Percentiles rank a stretch among this genome's conserved stretches.
Evolutionary conservation across 2,329 filamentous ascomycete genomes (phyloP).

Genomic region (Aspergillus flavus): DNA sequence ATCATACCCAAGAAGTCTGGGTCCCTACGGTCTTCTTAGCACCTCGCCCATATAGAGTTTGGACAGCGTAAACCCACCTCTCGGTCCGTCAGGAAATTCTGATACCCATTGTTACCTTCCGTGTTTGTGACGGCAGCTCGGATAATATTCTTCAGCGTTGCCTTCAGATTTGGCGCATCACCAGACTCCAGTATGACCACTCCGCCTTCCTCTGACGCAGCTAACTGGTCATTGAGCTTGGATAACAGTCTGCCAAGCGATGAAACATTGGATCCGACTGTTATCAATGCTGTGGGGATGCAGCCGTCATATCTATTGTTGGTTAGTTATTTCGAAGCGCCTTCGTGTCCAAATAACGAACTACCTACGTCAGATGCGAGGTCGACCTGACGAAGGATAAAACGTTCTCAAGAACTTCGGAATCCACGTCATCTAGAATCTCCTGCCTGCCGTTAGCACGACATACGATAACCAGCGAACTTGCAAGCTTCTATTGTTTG

Average conservation of each 20-base stretch:
- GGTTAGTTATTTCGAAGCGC: conserved; percentile 16
- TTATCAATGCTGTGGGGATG: conserved; percentile 47
- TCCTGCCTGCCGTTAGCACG: conserved; percentile 26
- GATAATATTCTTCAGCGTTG: conserved; percentile 50
- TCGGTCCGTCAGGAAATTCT: conserved; percentile 41
- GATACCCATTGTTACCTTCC: conserved; percentile 43
- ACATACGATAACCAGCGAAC: background rate
- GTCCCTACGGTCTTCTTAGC: conserved; percentile 31
- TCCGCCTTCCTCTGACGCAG: conserved; percentile 33
- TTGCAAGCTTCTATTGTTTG: background rate
- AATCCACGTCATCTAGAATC: conserved; percentile 44
- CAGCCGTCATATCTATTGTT: conserved; percentile 38
- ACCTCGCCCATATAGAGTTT: background rate
- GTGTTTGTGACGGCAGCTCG: conserved; percentile 42
- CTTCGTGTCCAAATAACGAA: background rate
- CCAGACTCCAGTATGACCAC: conserved; percentile 47
- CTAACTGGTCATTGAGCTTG: conserved; percentile 39
- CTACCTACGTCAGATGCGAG: conserved; percentile 39
- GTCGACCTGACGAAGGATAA: conserved; percentile 39
- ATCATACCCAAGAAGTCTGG: conserved; percentile 49
- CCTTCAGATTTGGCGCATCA: conserved; percentile 50
- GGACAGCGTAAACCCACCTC: conserved; percentile 31
- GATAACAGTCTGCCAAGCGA: conserved; percentile 42
- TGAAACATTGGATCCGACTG: conserved; percentile 48
- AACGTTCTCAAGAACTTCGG: conserved; percentile 41